Conservation (phyloP, 2,329 filamentous ascomycete genomes). For the Moelleriella libera region DNA sequence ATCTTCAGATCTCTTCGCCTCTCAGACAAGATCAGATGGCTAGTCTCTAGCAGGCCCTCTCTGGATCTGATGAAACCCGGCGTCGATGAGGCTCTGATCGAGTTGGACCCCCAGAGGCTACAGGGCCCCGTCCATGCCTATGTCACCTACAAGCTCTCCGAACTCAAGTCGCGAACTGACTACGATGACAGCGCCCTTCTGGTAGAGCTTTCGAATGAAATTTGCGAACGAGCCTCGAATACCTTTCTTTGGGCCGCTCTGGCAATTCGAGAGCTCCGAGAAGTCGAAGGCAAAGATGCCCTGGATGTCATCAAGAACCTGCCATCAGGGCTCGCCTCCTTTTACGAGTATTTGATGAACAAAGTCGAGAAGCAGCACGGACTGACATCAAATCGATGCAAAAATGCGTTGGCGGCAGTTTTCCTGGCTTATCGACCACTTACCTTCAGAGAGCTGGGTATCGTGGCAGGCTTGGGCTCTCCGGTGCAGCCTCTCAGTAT, state of each 20-base stretch:
- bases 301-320: constrained; percentile 3
- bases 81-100: constrained; percentile 19
- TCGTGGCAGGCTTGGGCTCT: constrained; percentile 9
- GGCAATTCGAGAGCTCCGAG: constrained; percentile 4
- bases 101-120: constrained; percentile 22
- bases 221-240: constrained; percentile 6
- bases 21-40: constrained; percentile 19
- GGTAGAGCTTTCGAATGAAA: constrained; percentile 3
- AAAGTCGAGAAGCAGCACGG: constrained; percentile 1
- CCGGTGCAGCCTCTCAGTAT: constrained; percentile 8
- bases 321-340: constrained; percentile 1
- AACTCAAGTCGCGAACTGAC: not conserved
- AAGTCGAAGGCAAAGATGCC: constrained; percentile 4
- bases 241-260: constrained; percentile 9
- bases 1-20: constrained; percentile 14
- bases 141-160: constrained; percentile 19
- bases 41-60: constrained; percentile 24
- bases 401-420: constrained; percentile 6
- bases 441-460: constrained; percentile 15
- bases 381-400: constrained; percentile 1
- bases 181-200: constrained; percentile 2
- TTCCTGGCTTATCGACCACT: constrained; percentile 19
- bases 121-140: constrained; percentile 20
- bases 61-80: constrained; percentile 11
- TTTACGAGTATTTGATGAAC: constrained; percentile 3